These are phyloP conservation scores for Leccinellum rugosiceps DNA, from an alignment of 768 basidiomycete genomes.

Conservation along the genomic window DNA sequence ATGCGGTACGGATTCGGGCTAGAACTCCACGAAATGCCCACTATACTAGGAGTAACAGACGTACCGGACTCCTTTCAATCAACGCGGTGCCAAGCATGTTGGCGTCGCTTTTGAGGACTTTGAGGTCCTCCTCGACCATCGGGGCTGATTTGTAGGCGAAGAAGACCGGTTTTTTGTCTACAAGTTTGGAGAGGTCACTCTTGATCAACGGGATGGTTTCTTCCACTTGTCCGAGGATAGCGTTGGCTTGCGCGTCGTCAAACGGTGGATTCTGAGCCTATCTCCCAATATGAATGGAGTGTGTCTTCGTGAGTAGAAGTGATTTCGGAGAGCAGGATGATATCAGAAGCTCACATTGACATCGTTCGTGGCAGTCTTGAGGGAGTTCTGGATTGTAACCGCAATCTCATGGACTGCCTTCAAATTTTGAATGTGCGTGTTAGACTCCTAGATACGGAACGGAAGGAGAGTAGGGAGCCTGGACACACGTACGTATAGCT, in stretches of 20 bases:
- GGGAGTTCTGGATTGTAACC: rapidly evolving
- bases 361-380: not conserved
- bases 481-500: not conserved
- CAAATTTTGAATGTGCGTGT: not conserved
- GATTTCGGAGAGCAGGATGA: not conserved
- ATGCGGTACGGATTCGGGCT: not conserved
- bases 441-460: not conserved
- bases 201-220: rapidly evolving
- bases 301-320: not conserved
- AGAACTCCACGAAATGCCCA: not conserved
- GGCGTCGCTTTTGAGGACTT: not conserved
- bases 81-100: not conserved
- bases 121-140: not conserved
- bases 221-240: rapidly evolving
- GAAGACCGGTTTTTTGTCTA: not conserved
- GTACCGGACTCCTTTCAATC: not conserved
- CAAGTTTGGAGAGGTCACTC: not conserved
- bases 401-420: not conserved
- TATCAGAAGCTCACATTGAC: not conserved
- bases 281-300: not conserved
- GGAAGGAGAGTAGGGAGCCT: not conserved
- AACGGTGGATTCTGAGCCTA: not conserved
- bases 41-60: not conserved
- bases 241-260: not conserved
- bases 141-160: rapidly evolving